These are phyloP conservation scores for Tolypocladium album DNA, from an alignment of 2,329 filamentous ascomycete species.

Conservation along the genomic window DNA sequence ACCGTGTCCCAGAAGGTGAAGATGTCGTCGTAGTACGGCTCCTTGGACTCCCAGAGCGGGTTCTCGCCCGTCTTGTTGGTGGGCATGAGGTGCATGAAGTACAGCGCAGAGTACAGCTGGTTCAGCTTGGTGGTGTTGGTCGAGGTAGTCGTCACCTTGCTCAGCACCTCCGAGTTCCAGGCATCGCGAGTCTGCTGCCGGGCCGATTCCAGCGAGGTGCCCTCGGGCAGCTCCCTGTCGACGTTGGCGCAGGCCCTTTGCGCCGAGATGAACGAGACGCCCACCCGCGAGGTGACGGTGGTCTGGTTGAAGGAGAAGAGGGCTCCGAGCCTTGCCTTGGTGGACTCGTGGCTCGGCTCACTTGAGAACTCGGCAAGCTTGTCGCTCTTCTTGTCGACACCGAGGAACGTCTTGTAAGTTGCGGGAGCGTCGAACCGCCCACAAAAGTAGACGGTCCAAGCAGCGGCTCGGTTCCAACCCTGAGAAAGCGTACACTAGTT, in stretches of 20 bases:
- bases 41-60: slow-evolving; percentile 49
- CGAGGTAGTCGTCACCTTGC: slow-evolving; percentile 51
- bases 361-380: slow-evolving; percentile 21
- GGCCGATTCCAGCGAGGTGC: slow-evolving; percentile 30
- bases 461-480: slow-evolving; percentile 52
- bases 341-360: slow-evolving; percentile 19
- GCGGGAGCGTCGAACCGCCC: slow-evolving; percentile 43
- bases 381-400: slow-evolving; percentile 17
- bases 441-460: slow-evolving; percentile 55
- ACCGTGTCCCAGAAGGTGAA: slow-evolving; percentile 56
- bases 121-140: slow-evolving; percentile 42
- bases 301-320: slow-evolving; percentile 42
- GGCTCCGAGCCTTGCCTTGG: slow-evolving; percentile 30
- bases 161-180: slow-evolving; percentile 54
- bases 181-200: slow-evolving; percentile 33
- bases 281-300: slow-evolving; percentile 46
- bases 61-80: slow-evolving; percentile 65
- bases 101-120: slow-evolving; percentile 57
- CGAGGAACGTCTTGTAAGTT: slow-evolving; percentile 33
- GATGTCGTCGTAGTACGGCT: slow-evolving; percentile 63
- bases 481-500: slow-evolving; percentile 5
- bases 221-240: slow-evolving; percentile 41
- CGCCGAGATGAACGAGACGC: slow-evolving; percentile 57
- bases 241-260: slow-evolving; percentile 49
- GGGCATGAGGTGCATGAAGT: slow-evolving; percentile 59